A percentile compares a stretch with the other conserved stretches of the same genome.
These are phyloP conservation scores for Kwoniella sp. DNA, from an alignment of 768 basidiomycete genomes.

Conservation along the genomic window DNA sequence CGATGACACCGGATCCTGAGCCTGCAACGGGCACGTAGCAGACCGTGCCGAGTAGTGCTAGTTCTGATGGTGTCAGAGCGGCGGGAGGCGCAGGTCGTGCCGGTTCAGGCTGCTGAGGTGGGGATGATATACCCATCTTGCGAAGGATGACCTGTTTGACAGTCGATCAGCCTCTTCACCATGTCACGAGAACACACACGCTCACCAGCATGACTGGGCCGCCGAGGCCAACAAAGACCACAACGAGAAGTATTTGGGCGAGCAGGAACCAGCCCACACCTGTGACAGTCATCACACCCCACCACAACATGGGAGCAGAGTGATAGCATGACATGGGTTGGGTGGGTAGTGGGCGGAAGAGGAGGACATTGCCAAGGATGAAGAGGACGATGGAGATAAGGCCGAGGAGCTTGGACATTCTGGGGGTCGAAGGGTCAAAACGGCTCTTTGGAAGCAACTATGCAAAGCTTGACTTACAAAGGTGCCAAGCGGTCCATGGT, in stretches of 20 bases:
- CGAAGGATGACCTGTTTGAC: conserved; percentile 25
- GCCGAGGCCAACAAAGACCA: conserved; percentile 30
- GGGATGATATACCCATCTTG: conserved; percentile 17
- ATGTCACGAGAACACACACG: too few species aligned
- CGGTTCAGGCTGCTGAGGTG: conserved; percentile 18
- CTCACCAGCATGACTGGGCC: conserved; percentile 24
- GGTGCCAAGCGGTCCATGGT: conserved; percentile 4
- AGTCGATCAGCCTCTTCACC: too few species aligned
- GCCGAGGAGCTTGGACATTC: conserved; percentile 27
- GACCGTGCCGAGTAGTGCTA: conserved; percentile 19
- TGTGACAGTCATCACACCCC: conserved; percentile 39
- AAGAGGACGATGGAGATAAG: conserved; percentile 29
- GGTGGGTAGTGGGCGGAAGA: conserved; percentile 28
- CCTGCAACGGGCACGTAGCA: conserved; percentile 23
- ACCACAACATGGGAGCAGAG: conserved; percentile 39
- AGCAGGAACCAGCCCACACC: conserved; percentile 44
- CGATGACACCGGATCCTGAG: too few species aligned
- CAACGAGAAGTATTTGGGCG: conserved; percentile 30
- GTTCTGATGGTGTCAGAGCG: conserved; percentile 20
- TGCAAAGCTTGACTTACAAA: background rate
- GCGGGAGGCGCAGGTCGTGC: conserved; percentile 21
- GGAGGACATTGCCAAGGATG: conserved; percentile 34
- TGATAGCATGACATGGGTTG: conserved; percentile 24
- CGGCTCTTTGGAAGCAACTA: too few species aligned
- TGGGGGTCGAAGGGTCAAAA: background rate